Conservation (phyloP, 768 basidiomycete genomes). For the Rhizopogon vinicolor region DNA sequence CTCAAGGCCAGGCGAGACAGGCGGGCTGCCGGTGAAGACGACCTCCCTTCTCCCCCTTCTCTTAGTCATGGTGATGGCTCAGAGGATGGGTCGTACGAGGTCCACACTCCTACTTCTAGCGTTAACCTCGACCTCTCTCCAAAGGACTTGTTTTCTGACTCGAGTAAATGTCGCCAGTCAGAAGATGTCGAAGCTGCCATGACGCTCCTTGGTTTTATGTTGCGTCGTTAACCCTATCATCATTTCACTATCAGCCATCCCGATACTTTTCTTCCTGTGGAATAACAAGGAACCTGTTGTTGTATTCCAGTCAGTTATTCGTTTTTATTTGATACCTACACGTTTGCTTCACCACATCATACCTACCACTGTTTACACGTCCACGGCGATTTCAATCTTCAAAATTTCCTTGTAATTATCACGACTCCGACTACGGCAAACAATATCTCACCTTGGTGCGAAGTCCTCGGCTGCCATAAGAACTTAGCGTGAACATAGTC, state of each 20-base stretch:
- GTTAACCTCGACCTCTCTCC: slow-evolving; percentile 4
- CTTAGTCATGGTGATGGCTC: slow-evolving; percentile 2
- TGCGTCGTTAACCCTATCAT: slow-evolving; percentile 6
- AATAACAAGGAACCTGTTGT: slow-evolving; percentile 5
- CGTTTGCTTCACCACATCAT: slow-evolving; percentile 6
- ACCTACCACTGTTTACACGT: background rate
- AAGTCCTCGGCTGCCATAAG: too few relatives aligned
- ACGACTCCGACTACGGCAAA: background rate
- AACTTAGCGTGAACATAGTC: too few relatives aligned
- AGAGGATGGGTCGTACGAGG: slow-evolving; percentile 11
- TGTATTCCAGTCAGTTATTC: slow-evolving; percentile 22
- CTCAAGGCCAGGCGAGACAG: slow-evolving; percentile 37
- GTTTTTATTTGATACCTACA: slow-evolving; percentile 19
- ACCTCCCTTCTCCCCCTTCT: slow-evolving; percentile 5
- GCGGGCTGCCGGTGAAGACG: slow-evolving; percentile 14
- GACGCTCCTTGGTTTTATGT: slow-evolving; percentile 30
- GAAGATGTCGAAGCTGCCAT: slow-evolving; percentile 34
- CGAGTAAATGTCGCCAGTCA: slow-evolving; percentile 11
- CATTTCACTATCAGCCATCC: background rate
- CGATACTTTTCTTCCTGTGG: background rate
- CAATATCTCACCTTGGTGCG: too few relatives aligned
- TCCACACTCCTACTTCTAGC: slow-evolving; percentile 11
- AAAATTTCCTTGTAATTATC: too few relatives aligned
- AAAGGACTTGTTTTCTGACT: slow-evolving; percentile 1
- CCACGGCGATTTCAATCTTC: too few relatives aligned